These are phyloP conservation scores for Plasmopara viticola DNA, from an alignment of 352 stramenopile genomes.

Conservation along the genomic window DNA sequence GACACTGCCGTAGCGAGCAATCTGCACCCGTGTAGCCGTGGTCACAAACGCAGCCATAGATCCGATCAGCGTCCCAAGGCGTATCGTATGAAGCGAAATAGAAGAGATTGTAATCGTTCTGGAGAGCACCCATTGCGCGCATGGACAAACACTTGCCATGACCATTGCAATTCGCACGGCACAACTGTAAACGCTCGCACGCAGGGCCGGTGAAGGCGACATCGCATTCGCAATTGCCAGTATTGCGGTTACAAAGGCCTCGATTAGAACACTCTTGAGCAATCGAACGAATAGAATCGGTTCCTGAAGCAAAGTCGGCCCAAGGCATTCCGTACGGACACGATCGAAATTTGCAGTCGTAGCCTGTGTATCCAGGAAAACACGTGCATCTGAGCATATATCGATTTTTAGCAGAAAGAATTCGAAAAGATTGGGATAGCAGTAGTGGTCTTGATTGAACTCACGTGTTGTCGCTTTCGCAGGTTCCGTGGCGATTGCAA, in stretches of 20 bases:
- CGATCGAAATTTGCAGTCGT: slow-evolving; percentile 73
- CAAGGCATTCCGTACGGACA: slow-evolving; percentile 71
- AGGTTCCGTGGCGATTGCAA: slow-evolving; percentile 61
- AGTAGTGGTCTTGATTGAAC: background rate
- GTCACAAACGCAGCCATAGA: slow-evolving; percentile 87
- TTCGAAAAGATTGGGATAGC: background rate
- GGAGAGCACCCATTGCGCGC: slow-evolving; percentile 32
- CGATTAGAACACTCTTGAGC: slow-evolving; percentile 59
- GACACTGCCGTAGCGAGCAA: slow-evolving; percentile 81
- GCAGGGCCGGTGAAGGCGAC: slow-evolving; percentile 57
- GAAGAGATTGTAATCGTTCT: slow-evolving; percentile 63
- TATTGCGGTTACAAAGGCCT: slow-evolving; percentile 70
- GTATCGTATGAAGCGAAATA: slow-evolving; percentile 46
- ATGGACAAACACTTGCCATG: slow-evolving; percentile 88
- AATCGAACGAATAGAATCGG: slow-evolving; percentile 37
- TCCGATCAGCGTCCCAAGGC: slow-evolving; percentile 80
- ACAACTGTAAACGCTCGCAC: slow-evolving; percentile 60
- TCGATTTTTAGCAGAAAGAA: background rate
- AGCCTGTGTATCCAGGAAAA: slow-evolving; percentile 77
- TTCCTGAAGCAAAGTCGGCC: slow-evolving; percentile 40
- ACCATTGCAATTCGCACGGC: slow-evolving; percentile 78
- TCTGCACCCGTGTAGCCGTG: slow-evolving; percentile 81
- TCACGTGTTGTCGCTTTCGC: slow-evolving; percentile 50
- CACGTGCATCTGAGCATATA: slow-evolving; percentile 62
- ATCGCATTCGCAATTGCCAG: slow-evolving; percentile 77